Evolutionary conservation across 2,329 filamentous ascomycete species (phyloP), one percentile per base, ranked within the genome.

Genomic region (Cucurbitaria berberidis): DNA sequence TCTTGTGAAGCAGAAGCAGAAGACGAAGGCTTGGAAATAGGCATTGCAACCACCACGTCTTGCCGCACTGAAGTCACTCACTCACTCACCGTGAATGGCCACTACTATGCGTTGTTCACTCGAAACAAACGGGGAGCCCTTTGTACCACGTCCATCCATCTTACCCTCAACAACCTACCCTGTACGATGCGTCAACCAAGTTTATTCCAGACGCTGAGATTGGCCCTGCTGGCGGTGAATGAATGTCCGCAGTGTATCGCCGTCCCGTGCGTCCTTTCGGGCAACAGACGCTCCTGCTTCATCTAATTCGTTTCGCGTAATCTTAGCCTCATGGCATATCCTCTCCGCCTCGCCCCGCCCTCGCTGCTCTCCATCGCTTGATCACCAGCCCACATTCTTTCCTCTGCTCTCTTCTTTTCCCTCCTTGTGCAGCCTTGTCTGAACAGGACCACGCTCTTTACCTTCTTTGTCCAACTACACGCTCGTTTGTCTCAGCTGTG

Each of bases 361-460:
- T 59, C 48, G 29, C 51, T 49, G 22, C 30, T 49, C 52, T 27
- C 49, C 46, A 57, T 54, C 55, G 60, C 45, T 60, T 44, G 46
- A 51, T 47, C 55, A 51, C 24, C 38, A 43, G 29, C 43, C 36
- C 61, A 68, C 64, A 62, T 62, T 69, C 51, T 64, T 66, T 67
- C 21, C 24, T 35, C 41, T 41, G 51, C 59, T 48, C 54, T 55
- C 53, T 60, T 53, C 51, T 54, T 50, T n/a, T 55, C 57, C 53
- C 51, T 50, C 60, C 56, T 60, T 53, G 48, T 57, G 49, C 59
- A 62, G 55, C 22, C 60, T 63, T 62, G 58, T 51, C 57, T 64
- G 46, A 60, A 55, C 59, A 49, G 53, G 49, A 56, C 59, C 60
- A 71, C 64, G 26, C 53, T 68, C 66, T 51, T 67, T 69, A 53